Base-by-base conservation (phyloP, 257 asterid species). In the Petunia axillaris region DNA sequence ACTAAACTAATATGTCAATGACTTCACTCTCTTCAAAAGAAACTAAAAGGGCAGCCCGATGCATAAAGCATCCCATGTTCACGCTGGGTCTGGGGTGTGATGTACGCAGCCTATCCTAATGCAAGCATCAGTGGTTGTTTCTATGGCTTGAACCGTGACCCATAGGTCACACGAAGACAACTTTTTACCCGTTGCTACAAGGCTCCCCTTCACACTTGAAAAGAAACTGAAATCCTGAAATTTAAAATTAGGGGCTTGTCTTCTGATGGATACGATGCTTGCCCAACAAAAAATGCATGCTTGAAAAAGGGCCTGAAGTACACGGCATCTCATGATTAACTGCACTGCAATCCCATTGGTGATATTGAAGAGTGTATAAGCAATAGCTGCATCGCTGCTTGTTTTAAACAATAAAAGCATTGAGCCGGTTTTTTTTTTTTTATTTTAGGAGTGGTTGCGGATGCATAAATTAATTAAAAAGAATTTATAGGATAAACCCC, bases 331-430 rank as follows among this genome's bases (percentile, higher is more conserved):
- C 60, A 25, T 3, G 59, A 70, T 70, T 25, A 70, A 11, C 43
- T 48, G 25, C 77, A 46, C 43, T 16, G 25, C 25, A 25, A 70
- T 70, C 59, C 77, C 43, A 70, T 8, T 70, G 5, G 77, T 5
- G 11, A 46, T 70, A 70, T 9, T 70, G 77, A 70, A 70, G 76
- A 70, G 58, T 70, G 10, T 70, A 46, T 25, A 70, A 70, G 4
- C 44, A 46, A 16, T 11, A 48, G 77, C 35, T 46, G 6, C 40
- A 46, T 46, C 43, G 1, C 77, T n/a, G 58, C 10, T 10, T 25
- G 39, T 46, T 71, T 35, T 9, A 70, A 65, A 39, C 16, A 39
- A 38, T 38, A 52, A 52, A 14, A 8, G 57, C 57, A 52, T 52
- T 2, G 73, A 38, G 35, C 50, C 14, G 36, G 11, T 65, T 65